Evolutionary conservation across 345 rosid genomes (phyloP), one percentile per base, ranked within the genome.

Genomic region (Rhizophora mangle): DNA sequence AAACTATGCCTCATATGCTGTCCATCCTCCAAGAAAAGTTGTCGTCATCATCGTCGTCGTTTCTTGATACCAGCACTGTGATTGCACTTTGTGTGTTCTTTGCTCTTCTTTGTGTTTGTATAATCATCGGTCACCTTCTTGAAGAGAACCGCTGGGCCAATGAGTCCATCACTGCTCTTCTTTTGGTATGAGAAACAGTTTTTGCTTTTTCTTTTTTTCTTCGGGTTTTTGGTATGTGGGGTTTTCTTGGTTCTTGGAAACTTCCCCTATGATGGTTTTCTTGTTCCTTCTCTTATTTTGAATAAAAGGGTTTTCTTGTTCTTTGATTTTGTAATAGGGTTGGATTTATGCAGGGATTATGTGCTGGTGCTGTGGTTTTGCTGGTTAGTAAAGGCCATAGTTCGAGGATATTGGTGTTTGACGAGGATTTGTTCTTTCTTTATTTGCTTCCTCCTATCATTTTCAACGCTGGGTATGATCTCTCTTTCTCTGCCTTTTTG

Each of bases 61-160:
- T 69, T 64, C 76, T 86, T 39, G 63, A 56, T 66, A 68, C 78
- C 19, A 66, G 70, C 71, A 84, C 85, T 46, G 63, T 83, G 6
- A 80, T 86, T 51, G 85, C 93, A 5, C 80, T 88, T 4, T 67
- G 78, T 16, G 77, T 83, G 52, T 89, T 89, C 85, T 85, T 87
- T 47, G 54, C 88, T 24, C 86, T 89, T 31, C 88, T 89, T 51
- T 89, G 90, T 51, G 83, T 82, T 53, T 85, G 89, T 65, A 85
- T 89, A 66, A 69, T 87, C 68, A 77, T 87, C 6, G 91, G 91
- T 2, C 91, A 87, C 56, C 84, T 89, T 31, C 86, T 89, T 13
- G 89, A 89, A 68, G 89, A 82, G 76, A 81, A 87, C 62, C 86
- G 88, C 4, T 87, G 95, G 95, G 89, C 89, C 26, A 89, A 89